Conservation (phyloP, 2,329 filamentous ascomycete genomes). For the Chaetomium globosum region DNA sequence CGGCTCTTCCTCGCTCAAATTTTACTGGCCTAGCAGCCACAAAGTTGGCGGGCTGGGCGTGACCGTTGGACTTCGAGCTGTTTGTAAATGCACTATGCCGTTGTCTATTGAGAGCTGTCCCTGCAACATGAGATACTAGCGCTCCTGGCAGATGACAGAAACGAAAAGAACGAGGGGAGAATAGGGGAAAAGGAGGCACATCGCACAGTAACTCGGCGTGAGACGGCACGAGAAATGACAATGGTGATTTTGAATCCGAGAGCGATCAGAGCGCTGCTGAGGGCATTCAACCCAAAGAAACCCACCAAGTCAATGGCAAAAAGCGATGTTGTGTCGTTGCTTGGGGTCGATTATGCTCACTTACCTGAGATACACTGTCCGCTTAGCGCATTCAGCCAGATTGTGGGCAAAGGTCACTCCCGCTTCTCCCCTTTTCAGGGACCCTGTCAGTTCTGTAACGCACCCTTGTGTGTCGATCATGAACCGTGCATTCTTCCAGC, state of each 20-base stretch:
- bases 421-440: conserved; percentile 23
- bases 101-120: neutral
- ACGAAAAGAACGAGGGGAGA: neutral
- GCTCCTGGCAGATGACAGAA: neutral
- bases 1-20: conserved; percentile 41
- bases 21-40: conserved; percentile 31
- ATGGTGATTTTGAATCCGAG: neutral
- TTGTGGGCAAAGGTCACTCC: conserved; percentile 1
- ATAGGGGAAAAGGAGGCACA: neutral
- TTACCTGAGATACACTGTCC: neutral
- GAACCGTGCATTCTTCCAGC: conserved; percentile 9
- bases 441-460: conserved; percentile 38
- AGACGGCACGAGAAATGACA: neutral
- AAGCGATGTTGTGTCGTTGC: neutral
- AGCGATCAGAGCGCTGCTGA: neutral
- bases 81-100: neutral
- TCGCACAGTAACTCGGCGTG: neutral
- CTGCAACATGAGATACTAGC: too few species aligned
- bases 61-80: conserved; percentile 16
- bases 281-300: neutral
- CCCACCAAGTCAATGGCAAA: neutral
- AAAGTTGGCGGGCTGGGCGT: conserved; percentile 8
- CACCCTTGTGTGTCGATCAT: conserved; percentile 36
- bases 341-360: neutral
- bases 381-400: neutral